Evolutionary conservation across 2,329 filamentous ascomycete species (phyloP), one percentile per base, ranked within the genome.

Genomic region (Ceratocystiopsis sp.): DNA sequence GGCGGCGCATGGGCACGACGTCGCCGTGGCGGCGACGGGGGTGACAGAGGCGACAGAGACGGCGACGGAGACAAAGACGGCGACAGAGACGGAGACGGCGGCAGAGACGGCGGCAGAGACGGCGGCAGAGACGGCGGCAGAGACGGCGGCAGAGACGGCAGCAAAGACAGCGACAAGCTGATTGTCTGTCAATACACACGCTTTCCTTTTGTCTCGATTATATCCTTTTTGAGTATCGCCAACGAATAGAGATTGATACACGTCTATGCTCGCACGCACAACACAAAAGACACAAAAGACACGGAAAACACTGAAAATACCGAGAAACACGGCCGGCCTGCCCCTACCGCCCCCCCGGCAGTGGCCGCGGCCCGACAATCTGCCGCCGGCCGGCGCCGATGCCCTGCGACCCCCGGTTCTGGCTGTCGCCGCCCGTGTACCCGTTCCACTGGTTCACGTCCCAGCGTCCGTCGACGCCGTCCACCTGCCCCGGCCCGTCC

Each of bases 371-470:
- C 12, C 83, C 83, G n/a, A 84, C 77, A 58, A 89, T 86, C 63
- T 83, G 81, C 55, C 83, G 71, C 55, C 79, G 67, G 0, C 78
- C 78, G 1, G 78, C 75, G 36, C 83, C 80, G 46, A 80, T 80
- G 2, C 78, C 78, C 48, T 74, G 65, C 3, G 56, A 57, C 2
- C 78, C 79, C 48, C 68, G 70, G 54, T 85, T 86, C 65, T 84
- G 77, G 48, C 68, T 72, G 57, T 86, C 82, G 1, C 83, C 82
- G 4, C 82, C 80, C 16, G 79, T 81, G 54, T 72, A 87, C 0
- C 82, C 81, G 48, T 66, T 65, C 73, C 82, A 84, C 60, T 85
- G 80, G 44, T 77, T 73, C 12, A 84, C 77, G 51, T 87, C 81
- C 81, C 81, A 87, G 15, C 71, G 68, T 12, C 82, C 75, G 2